These are phyloP conservation scores for Phyllosticta paracitricarpa DNA, from an alignment of 2,329 filamentous ascomycete genomes.

Conservation along the genomic window DNA sequence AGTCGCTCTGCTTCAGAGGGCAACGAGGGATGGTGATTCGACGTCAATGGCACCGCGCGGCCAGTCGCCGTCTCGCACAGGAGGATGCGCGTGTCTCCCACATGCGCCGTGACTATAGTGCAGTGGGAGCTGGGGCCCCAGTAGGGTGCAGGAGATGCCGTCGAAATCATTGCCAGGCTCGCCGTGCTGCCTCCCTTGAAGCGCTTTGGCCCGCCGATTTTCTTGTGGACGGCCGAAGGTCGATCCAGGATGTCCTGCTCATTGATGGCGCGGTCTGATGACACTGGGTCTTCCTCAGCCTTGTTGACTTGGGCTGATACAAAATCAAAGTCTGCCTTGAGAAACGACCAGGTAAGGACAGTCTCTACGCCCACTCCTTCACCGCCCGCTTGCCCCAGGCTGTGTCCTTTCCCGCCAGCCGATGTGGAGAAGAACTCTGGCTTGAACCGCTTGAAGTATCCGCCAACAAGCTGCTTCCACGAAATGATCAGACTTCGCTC, in stretches of 20 bases:
- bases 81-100: constrained; percentile 85
- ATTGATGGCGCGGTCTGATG: constrained; percentile 70
- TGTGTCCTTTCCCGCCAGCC: constrained; percentile 26
- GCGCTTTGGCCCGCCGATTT: constrained; percentile 63
- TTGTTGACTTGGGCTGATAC: constrained; percentile 80
- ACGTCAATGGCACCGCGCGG: constrained; percentile 68
- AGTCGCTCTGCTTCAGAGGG: constrained; percentile 75
- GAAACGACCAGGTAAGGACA: constrained; percentile 81
- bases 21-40: constrained; percentile 84
- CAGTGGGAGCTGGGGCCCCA: constrained; percentile 86
- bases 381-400: constrained; percentile 17
- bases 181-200: constrained; percentile 94
- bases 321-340: constrained; percentile 91
- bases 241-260: constrained; percentile 71
- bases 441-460: constrained; percentile 86
- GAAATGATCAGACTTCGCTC: constrained; percentile 61
- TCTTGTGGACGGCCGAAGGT: constrained; percentile 37
- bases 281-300: constrained; percentile 55
- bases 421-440: constrained; percentile 62
- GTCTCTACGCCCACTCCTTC: constrained; percentile 57
- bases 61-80: constrained; percentile 82
- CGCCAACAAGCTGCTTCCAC: constrained; percentile 79
- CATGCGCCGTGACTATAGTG: constrained; percentile 77
- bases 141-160: constrained; percentile 81
- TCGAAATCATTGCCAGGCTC: constrained; percentile 81